Percentiles rank a stretch among this genome's conserved stretches.
phyloP scores from a whole-genome alignment of 1,284 basidiomycete species.

The Apiotrichum gracile region DNA sequence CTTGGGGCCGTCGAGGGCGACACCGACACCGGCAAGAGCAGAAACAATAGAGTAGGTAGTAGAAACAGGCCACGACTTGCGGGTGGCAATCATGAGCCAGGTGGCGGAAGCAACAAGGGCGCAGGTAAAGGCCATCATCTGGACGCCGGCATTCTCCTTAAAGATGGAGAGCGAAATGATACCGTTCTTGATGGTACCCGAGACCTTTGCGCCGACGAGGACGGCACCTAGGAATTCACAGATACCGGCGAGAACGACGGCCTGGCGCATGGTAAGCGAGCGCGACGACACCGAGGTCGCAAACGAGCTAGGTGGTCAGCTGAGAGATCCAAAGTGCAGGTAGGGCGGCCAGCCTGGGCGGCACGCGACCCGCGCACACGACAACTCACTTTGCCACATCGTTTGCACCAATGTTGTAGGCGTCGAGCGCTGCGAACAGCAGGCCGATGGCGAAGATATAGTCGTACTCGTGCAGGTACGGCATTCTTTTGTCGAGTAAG shows the following conservation, averaged over 20 bases:
- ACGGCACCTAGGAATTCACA: conserved; percentile 50
- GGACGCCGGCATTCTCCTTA: conserved; percentile 47
- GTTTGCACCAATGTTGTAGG: conserved; percentile 51
- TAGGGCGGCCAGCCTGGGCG: background rate
- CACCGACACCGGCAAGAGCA: conserved; percentile 50
- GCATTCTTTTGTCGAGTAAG: conserved; percentile 47
- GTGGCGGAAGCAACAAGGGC: conserved; percentile 44
- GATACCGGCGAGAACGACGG: conserved; percentile 45
- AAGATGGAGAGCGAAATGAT: conserved; percentile 46
- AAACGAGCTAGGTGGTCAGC: conserved; percentile 40
- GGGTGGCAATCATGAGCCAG: conserved; percentile 49
- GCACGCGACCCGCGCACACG: background rate
- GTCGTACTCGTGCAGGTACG: conserved; percentile 50
- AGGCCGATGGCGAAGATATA: conserved; percentile 49
- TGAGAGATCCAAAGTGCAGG: background rate
- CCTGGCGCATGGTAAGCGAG: conserved; percentile 49
- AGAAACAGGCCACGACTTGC: conserved; percentile 48
- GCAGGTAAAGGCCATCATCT: conserved; percentile 50
- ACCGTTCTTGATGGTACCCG: conserved; percentile 51
- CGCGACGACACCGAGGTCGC: conserved; percentile 51
- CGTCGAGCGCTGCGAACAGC: conserved; percentile 49
- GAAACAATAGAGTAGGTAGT: conserved; percentile 50
- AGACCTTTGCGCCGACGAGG: conserved; percentile 47
- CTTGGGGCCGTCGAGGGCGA: conserved; percentile 47
- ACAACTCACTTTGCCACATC: conserved; percentile 33